These are phyloP conservation scores for Begonia peltatifolia DNA, from an alignment of 306 rosid species.

Conservation along the genomic window DNA sequence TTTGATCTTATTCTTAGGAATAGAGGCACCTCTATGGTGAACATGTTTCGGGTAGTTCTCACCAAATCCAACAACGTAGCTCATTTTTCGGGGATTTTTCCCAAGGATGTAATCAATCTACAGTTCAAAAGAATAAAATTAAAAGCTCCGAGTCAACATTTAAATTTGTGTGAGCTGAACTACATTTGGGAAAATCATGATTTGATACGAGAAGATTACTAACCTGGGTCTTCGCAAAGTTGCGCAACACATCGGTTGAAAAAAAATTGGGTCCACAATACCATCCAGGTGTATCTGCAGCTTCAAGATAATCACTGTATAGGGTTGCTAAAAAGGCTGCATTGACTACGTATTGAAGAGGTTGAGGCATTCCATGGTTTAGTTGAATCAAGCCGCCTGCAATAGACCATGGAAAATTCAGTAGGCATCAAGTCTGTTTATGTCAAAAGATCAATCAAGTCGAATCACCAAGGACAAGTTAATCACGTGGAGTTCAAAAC, in stretches of 20 bases:
- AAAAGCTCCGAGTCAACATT: no score
- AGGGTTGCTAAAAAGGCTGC: conserved; percentile 92
- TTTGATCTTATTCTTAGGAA: conserved; percentile 76
- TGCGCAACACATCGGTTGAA: conserved; percentile 69
- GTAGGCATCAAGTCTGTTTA: no score
- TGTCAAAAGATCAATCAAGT: background rate
- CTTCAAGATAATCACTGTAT: conserved; percentile 90
- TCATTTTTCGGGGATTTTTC: conserved; percentile 77
- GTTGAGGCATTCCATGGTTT: conserved; percentile 95
- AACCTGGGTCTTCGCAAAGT: conserved; percentile 83
- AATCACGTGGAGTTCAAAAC: background rate
- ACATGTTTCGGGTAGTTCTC: conserved; percentile 75
- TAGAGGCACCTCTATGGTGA: conserved; percentile 93
- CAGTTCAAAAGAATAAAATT: background rate
- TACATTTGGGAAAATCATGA: no score
- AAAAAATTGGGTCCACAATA: conserved; percentile 95
- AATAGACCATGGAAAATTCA: conserved; percentile 6
- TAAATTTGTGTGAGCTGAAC: no score
- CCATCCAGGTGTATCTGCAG: conserved; percentile 99
- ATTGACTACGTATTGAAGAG: conserved; percentile 89
- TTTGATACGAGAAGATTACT: background rate
- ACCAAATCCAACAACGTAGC: conserved; percentile 85
- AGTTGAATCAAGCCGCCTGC: conserved; percentile 85
- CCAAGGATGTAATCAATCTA: conserved; percentile 96
- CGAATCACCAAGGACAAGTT: background rate